A percentile compares a stretch with the other conserved stretches of the same genome.
These are phyloP conservation scores for Lanmaoa rubissima DNA, from an alignment of 768 basidiomycete genomes.

Conservation along the genomic window DNA sequence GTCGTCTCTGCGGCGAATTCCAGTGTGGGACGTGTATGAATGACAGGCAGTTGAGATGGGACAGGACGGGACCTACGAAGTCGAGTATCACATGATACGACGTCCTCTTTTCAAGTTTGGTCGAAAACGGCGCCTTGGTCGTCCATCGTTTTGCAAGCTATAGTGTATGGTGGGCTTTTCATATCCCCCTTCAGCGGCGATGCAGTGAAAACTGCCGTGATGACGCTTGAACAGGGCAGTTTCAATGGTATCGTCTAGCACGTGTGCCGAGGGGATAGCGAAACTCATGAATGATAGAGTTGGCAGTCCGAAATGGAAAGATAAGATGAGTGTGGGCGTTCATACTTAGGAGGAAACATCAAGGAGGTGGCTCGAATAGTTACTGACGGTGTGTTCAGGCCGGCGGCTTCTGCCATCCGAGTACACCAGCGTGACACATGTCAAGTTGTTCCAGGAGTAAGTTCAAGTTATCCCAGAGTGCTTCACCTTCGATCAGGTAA, in stretches of 20 bases:
- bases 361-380: not conserved
- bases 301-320: not conserved
- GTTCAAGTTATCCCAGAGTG: too few relatives aligned
- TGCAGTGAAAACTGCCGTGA: slow-evolving; percentile 1
- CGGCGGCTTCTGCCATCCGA: too few relatives aligned
- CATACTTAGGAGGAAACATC: not conserved
- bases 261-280: slow-evolving; percentile 7
- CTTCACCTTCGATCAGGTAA: not conserved
- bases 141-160: not conserved
- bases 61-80: too few relatives aligned
- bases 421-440: too few relatives aligned
- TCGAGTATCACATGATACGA: too few relatives aligned
- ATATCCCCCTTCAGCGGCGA: not conserved
- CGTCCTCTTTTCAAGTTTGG: not conserved
- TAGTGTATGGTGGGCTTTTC: too few relatives aligned
- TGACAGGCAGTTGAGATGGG: too few relatives aligned
- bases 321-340: not conserved
- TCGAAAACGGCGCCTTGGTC: not conserved
- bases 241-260: not conserved
- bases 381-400: too few relatives aligned
- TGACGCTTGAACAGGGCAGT: not conserved
- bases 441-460: too few relatives aligned
- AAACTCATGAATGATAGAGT: not conserved
- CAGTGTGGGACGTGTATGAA: not conserved
- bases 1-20: not conserved